phyloP scores from a whole-genome alignment of 768 basidiomycete species.

The Cystofilobasidium bisporidii region DNA sequence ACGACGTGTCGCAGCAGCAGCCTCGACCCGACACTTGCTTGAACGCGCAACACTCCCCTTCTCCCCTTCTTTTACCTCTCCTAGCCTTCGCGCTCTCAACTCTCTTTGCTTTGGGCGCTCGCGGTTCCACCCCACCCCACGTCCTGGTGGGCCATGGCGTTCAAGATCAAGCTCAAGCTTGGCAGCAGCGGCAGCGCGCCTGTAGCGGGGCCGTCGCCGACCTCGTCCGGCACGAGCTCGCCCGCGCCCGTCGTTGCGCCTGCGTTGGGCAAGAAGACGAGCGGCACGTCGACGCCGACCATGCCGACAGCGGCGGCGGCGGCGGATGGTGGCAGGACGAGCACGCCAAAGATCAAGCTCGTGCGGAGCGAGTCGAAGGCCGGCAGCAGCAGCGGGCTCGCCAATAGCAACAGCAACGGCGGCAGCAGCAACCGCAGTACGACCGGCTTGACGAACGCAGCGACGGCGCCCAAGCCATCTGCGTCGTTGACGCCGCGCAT shows the following conservation, averaged over 20 bases:
- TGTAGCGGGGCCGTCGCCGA: background rate
- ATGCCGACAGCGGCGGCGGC: background rate
- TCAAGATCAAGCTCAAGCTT: conserved; percentile 28
- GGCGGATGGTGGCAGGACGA: background rate
- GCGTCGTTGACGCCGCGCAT: background rate
- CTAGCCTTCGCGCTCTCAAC: no score
- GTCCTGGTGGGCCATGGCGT: background rate
- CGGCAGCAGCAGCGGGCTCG: background rate
- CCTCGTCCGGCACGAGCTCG: background rate
- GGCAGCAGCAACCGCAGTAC: background rate
- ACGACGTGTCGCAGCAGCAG: no score
- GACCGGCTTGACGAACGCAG: background rate
- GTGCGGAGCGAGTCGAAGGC: background rate
- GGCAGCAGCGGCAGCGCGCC: background rate
- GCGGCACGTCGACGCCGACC: conserved; percentile 8
- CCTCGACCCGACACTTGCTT: no score
- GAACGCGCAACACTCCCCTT: no score
- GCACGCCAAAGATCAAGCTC: background rate
- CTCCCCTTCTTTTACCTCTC: no score
- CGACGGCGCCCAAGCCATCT: background rate
- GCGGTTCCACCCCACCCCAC: no score
- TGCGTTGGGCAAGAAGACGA: no score
- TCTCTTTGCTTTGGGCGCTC: no score
- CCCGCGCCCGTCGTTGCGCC: no score
- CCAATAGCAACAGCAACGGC: background rate